These are phyloP conservation scores for Colletotrichum orbiculare DNA, from an alignment of 2,329 filamentous ascomycete species.

Conservation along the genomic window DNA sequence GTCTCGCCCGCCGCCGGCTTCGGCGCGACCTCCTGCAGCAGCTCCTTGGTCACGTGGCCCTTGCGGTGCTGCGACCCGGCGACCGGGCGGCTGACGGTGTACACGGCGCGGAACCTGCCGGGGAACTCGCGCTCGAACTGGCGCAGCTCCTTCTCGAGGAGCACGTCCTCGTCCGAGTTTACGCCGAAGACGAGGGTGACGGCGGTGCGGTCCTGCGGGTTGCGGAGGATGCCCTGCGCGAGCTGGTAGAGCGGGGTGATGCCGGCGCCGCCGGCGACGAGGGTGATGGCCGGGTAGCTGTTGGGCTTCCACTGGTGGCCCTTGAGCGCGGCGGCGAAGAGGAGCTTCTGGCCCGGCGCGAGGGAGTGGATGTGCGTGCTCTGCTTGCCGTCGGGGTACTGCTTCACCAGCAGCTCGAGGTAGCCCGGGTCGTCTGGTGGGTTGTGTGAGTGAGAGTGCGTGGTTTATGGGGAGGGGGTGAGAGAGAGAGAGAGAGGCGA, in stretches of 20 bases:
- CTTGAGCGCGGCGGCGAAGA: constrained; percentile 65
- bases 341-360: constrained; percentile 68
- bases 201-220: constrained; percentile 70
- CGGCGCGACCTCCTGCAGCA: constrained; percentile 62
- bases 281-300: constrained; percentile 62
- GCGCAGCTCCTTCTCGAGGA: constrained; percentile 66
- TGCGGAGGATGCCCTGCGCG: constrained; percentile 68
- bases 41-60: constrained; percentile 67
- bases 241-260: constrained; percentile 79
- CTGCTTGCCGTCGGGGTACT: constrained; percentile 73
- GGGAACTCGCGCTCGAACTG: constrained; percentile 62
- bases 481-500: too few species aligned
- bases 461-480: too few species aligned
- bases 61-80: constrained; percentile 56
- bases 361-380: constrained; percentile 75
- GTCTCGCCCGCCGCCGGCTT: constrained; percentile 47
- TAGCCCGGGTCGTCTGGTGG: constrained; percentile 64
- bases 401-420: constrained; percentile 74
- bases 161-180: constrained; percentile 71
- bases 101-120: constrained; percentile 66
- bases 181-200: constrained; percentile 75
- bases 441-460: background rate
- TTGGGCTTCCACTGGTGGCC: constrained; percentile 66
- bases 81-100: constrained; percentile 63
- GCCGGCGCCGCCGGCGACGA: constrained; percentile 78